These are phyloP conservation scores for Bipolaris zeicola DNA, from an alignment of 2,329 filamentous ascomycete species.

Conservation along the genomic window DNA sequence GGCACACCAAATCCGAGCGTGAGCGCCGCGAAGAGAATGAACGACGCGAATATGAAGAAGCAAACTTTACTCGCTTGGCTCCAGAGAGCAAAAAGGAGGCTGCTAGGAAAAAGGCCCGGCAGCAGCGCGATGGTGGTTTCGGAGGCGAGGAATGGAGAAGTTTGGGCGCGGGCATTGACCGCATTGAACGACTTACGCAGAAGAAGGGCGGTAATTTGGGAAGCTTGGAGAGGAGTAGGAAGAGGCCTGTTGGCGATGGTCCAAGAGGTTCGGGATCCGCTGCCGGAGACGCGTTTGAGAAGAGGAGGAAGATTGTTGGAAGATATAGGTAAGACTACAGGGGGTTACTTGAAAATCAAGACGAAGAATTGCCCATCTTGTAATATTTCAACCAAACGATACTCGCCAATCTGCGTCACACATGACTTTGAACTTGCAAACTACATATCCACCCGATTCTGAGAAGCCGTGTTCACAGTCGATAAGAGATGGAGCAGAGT, in stretches of 20 bases:
- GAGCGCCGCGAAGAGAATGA: slow-evolving; percentile 81
- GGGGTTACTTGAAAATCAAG: background rate
- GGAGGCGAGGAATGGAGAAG: slow-evolving; percentile 94
- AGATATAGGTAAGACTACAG: slow-evolving; percentile 25
- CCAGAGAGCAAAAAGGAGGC: slow-evolving; percentile 86
- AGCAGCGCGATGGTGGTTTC: slow-evolving; percentile 61
- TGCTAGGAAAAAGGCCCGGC: slow-evolving; percentile 62
- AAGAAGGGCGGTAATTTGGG: slow-evolving; percentile 61
- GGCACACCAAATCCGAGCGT: slow-evolving; percentile 75
- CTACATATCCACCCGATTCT: background rate
- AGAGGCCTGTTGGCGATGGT: slow-evolving; percentile 76
- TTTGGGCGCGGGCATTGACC: slow-evolving; percentile 81
- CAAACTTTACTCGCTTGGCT: slow-evolving; percentile 86
- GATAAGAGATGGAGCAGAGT: background rate
- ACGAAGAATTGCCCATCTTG: background rate
- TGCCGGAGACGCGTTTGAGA: slow-evolving; percentile 74
- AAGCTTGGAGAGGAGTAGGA: slow-evolving; percentile 82
- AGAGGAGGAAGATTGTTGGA: slow-evolving; percentile 47
- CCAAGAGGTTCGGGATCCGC: slow-evolving; percentile 68
- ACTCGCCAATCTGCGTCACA: background rate
- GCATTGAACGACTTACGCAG: slow-evolving; percentile 82
- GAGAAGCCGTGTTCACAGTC: background rate
- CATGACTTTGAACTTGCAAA: background rate
- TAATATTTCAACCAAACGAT: background rate
- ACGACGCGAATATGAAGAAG: slow-evolving; percentile 85